phyloP scores from a whole-genome alignment of 257 asterid species.

The Agastache rugosa region DNA sequence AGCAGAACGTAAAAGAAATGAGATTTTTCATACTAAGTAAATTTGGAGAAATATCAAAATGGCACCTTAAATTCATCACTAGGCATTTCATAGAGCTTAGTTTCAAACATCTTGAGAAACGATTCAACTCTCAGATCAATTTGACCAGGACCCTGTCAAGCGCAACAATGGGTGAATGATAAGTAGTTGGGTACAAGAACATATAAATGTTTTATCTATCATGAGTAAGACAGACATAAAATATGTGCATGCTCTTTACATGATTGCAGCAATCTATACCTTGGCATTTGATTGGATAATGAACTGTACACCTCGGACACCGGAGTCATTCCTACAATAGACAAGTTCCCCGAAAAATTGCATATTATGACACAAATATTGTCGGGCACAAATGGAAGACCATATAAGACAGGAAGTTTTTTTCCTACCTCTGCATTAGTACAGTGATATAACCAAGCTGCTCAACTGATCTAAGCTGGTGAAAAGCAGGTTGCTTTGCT shows the following conservation, averaged over 20 bases:
- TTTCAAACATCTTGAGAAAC: constrained; percentile 84
- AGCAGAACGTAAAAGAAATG: not conserved
- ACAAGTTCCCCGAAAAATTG: constrained; percentile 12
- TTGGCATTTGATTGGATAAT: constrained; percentile 88
- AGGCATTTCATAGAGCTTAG: constrained; percentile 83
- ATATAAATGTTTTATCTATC: constrained; percentile 2
- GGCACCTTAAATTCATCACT: constrained; percentile 82
- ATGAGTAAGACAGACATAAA: not conserved
- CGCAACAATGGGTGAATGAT: constrained; percentile 31
- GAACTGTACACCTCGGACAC: constrained; percentile 91
- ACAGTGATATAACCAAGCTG: constrained; percentile 97
- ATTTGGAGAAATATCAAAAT: constrained; percentile 25
- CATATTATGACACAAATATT: constrained; percentile 10
- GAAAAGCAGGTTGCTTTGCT: constrained; percentile 97
- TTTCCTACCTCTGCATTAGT: constrained; percentile 80
- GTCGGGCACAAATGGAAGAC: constrained; percentile 22
- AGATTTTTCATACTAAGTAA: not conserved
- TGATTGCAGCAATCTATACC: constrained; percentile 49
- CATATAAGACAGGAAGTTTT: not conserved
- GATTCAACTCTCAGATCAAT: constrained; percentile 83
- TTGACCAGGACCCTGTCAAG: constrained; percentile 87
- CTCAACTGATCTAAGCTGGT: constrained; percentile 99
- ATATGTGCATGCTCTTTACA: not conserved
- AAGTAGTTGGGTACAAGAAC: constrained; percentile 25
- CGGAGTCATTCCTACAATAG: constrained; percentile 77